Evolutionary conservation across 192 early-diverging fungal species (phyloP), one percentile per base, ranked within the genome.

Genomic region (Rhizoclosmatium sp.): DNA sequence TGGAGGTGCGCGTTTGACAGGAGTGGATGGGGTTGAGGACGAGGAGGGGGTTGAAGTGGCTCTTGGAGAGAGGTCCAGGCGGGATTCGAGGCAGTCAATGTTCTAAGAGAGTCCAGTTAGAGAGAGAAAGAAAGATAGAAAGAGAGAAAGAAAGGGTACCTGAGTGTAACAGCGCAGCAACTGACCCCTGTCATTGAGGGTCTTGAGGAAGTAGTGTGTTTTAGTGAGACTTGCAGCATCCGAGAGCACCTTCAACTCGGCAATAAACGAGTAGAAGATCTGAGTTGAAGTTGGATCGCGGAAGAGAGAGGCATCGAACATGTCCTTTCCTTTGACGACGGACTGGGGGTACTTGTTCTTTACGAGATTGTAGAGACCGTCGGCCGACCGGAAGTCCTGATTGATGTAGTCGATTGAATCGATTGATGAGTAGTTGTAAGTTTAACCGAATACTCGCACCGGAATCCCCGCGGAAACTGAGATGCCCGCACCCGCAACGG

Each of bases 81-180:
- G 87, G 61, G 90, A 89, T 80, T 99, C 97, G 12, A 99, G 85
- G 77, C 93, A 92, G 77, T 99, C 98, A 73, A 98, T 98, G 83
- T 99, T 99, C 75, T 88, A 23, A 31, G 14, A 21, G 3, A 16
- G 0, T 42, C 4, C n/a, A 65, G 19, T 40, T 23, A 41, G 51
- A 59, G n/a, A 73, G 59, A 73, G 59, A 72, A 3, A 3, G 14
- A 56, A 31, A 31, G 31, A 31, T 0, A 31, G 31, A 31, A 21
- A 23, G 45, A 64, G 59, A 19, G 40, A 46, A 1, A 44, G 5
- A 56, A 19, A 7, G 7, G 0, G 19, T 62, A 80, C 78, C 85
- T 97, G 97, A 14, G 98, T 98, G 69, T 99, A 99, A 82, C 94
- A 96, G 4, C 98, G 85, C 39, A 96, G 74, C 7, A 99, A 88